A percentile compares a stretch with the other conserved stretches of the same genome.
Conservation (phyloP, 305 asterid genomes). For the Withania somnifera region DNA sequence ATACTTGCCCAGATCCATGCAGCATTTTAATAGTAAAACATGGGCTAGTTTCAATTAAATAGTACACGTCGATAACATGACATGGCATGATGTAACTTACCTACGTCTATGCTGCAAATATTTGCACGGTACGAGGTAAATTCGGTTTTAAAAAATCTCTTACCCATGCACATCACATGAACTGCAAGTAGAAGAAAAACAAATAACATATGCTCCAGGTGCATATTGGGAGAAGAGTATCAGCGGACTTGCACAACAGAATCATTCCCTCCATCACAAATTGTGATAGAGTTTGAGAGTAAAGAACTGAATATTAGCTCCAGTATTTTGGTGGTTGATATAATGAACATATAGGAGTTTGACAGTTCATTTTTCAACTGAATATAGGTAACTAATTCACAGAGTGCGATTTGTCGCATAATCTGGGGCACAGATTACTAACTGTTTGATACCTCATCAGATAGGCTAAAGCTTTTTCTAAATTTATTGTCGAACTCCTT, state of each 20-base stretch:
- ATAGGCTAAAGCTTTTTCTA: constrained; percentile 44
- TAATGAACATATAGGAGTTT: background rate
- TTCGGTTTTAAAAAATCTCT: background rate
- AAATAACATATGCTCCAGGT: background rate
- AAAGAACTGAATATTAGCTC: background rate
- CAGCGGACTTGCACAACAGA: background rate
- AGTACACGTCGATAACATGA: background rate
- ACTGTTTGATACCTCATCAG: constrained; percentile 46
- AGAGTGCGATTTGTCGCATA: background rate
- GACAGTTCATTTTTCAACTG: background rate
- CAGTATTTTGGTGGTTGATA: background rate
- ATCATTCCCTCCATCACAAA: background rate
- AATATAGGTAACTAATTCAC: background rate
- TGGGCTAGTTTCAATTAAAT: background rate
- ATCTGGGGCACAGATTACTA: background rate
- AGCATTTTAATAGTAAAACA: background rate
- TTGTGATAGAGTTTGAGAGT: background rate
- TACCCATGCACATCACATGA: background rate
- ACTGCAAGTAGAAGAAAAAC: background rate
- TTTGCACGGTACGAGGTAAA: background rate
- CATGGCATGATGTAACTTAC: background rate
- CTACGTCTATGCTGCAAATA: background rate
- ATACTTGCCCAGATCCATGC: background rate
- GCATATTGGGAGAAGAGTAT: background rate
- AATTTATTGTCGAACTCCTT: constrained; percentile 63